Base-by-base conservation (phyloP, 1,284 basidiomycete genomes). In the Ustilago bromivora region DNA sequence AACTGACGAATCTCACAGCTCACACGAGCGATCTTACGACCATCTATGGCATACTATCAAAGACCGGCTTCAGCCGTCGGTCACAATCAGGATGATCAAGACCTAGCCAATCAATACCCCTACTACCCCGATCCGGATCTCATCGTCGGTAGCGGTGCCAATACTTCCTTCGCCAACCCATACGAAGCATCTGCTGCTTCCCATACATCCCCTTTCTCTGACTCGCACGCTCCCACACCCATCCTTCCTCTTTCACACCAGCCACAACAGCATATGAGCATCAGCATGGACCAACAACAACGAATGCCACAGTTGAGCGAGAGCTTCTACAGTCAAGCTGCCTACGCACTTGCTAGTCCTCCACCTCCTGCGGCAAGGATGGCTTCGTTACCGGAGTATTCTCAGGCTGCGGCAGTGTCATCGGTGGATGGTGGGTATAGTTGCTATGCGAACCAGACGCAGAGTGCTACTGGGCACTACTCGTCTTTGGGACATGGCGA, bases 321-420 rank as follows among this genome's bases (percentile, higher is more conserved):
- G 47, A 81, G 80, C 72, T 84, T 84, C 61, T 84, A 82, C 61
- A 49, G 57, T 36, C 78, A 84, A 58, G 81, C 82, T 5, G 82
- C 82, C 0, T 61, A 66, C n/a, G 82, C 79, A 2, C 69, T 82
- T 12, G 62, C 71, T 10, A 61, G 66, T 43, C 68, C 62, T 13
- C 66, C 57, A 2, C 43, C 67, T 13, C 58, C 56, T 3, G 66
- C 57, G 4, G 61, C 56, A 47, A 46, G n/a, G 47, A 67, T 8
- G 57, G 28, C 71, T 8, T 36, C 65, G 10, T 55, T 73, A 2
- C 71, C 61, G 6, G 61, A 67, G 19, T 68, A 73, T 55, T 64
- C 61, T 12, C 57, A 60, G 23, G 40, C 65, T 28, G 23, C 23
- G 8, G 46, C 55, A 0, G 59, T 19, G 7, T 19, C n/a, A 2